These are phyloP conservation scores for Babesia bigemina DNA, from an alignment of 169 alveolate genomes.

Conservation along the genomic window DNA sequence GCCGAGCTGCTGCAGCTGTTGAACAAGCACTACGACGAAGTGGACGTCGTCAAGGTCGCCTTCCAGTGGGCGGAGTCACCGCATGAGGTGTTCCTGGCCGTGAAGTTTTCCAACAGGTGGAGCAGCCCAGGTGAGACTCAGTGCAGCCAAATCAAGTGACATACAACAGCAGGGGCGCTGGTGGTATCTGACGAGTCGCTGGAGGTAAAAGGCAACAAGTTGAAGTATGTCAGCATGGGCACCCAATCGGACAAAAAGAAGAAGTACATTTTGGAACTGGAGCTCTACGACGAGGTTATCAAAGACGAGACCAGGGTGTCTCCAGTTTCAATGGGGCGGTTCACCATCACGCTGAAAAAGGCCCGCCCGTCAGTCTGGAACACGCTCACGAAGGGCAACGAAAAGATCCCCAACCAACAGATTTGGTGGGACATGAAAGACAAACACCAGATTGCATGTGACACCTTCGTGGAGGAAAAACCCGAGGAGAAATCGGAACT, in stretches of 20 bases:
- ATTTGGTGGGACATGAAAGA: slow-evolving; percentile 94
- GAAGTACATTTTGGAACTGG: slow-evolving; percentile 79
- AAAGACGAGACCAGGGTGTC: slow-evolving; percentile 81
- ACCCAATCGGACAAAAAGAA: slow-evolving; percentile 83
- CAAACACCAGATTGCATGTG: slow-evolving; percentile 76
- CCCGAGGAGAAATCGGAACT: slow-evolving; percentile 2
- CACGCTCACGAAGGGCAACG: slow-evolving; percentile 78
- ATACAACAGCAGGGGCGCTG: slow-evolving; percentile 80
- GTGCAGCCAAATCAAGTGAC: not conserved
- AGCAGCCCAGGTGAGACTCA: slow-evolving; percentile 88
- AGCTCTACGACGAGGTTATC: slow-evolving; percentile 76
- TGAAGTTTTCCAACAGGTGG: slow-evolving; percentile 93
- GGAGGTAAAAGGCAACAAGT: slow-evolving; percentile 63
- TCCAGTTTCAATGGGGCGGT: slow-evolving; percentile 86
- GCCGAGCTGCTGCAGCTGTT: slow-evolving; percentile 56
- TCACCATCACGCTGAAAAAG: slow-evolving; percentile 83
- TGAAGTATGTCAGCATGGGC: slow-evolving; percentile 83
- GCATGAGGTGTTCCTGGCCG: slow-evolving; percentile 81
- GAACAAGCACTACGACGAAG: slow-evolving; percentile 53
- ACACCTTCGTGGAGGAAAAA: slow-evolving; percentile 28
- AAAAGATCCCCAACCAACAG: slow-evolving; percentile 86
- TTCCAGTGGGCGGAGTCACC: slow-evolving; percentile 96
- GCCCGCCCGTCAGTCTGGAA: slow-evolving; percentile 80
- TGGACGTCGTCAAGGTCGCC: slow-evolving; percentile 88
- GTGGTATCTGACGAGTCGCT: slow-evolving; percentile 79